Evolutionary conservation across 2,329 filamentous ascomycete genomes (phyloP).

Genomic region (Cordyceps militaris): DNA sequence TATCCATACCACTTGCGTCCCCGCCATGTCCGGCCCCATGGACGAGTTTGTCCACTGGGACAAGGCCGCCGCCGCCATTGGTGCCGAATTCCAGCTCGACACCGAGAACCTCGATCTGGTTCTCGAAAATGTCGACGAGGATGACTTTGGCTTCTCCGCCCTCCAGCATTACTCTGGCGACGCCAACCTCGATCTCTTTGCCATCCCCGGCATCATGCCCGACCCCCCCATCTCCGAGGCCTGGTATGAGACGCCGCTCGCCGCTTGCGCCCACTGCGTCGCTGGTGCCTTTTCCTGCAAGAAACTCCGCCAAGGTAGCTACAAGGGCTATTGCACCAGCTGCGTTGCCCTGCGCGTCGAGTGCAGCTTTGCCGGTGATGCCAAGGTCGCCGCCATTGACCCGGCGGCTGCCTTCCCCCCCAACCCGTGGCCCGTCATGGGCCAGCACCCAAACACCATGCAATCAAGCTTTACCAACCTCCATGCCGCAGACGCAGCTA

Average conservation of each 20-base stretch:
- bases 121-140: slow-evolving; percentile 48
- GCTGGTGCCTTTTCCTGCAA: slow-evolving; percentile 52
- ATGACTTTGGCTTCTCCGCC: slow-evolving; percentile 53
- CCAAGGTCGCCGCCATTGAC: slow-evolving; percentile 25
- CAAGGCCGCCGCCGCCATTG: slow-evolving; percentile 35
- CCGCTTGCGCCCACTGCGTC: slow-evolving; percentile 46
- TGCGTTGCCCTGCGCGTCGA: slow-evolving; percentile 53
- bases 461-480: background rate
- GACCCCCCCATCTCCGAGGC: slow-evolving; percentile 12
- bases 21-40: slow-evolving; percentile 34
- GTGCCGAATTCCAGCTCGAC: slow-evolving; percentile 23
- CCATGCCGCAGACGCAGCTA: background rate
- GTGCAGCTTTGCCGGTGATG: slow-evolving; percentile 49
- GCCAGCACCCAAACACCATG: slow-evolving; percentile 34
- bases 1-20: background rate
- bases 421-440: slow-evolving; percentile 40
- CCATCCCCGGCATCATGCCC: slow-evolving; percentile 23
- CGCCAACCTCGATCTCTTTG: slow-evolving; percentile 26
- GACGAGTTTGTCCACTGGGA: slow-evolving; percentile 62
- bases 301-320: slow-evolving; percentile 50
- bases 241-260: slow-evolving; percentile 32
- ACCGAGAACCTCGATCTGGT: slow-evolving; percentile 43
- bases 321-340: slow-evolving; percentile 54
- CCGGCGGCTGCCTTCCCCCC: slow-evolving; percentile 33
- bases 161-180: slow-evolving; percentile 48